Conservation (phyloP, 148 eudicot species). For the Spergularia marina region DNA sequence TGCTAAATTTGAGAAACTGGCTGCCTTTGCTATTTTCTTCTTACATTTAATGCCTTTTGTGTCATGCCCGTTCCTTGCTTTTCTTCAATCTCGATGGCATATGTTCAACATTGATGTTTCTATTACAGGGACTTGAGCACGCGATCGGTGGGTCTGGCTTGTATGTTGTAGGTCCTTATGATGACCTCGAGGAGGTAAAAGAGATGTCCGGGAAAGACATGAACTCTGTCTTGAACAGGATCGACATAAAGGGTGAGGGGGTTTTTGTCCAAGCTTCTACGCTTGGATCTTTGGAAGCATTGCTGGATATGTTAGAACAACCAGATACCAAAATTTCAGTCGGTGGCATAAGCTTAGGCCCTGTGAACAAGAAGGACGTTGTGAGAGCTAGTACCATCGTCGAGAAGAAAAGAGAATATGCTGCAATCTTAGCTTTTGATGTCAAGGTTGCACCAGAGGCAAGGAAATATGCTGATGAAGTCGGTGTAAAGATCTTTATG, state of each 20-base stretch:
- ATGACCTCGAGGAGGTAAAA: conserved; percentile 70
- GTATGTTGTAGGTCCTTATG: conserved; percentile 82
- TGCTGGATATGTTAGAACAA: conserved; percentile 74
- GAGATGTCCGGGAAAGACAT: conserved; percentile 74
- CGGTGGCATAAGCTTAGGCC: conserved; percentile 93
- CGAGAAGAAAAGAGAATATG: conserved; percentile 95
- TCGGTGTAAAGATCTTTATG: conserved; percentile 71
- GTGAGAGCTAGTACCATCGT: conserved; percentile 96
- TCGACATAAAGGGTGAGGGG: conserved; percentile 90
- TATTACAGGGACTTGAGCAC: conserved; percentile 84
- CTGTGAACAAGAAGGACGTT: conserved; percentile 93
- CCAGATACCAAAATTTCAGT: conserved; percentile 88
- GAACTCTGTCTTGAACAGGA: conserved; percentile 73
- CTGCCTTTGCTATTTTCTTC: neutral
- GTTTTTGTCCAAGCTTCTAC: conserved; percentile 98
- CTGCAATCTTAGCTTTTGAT: conserved; percentile 92
- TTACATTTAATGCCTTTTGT: neutral
- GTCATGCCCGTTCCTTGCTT: no score
- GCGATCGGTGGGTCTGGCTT: conserved; percentile 91
- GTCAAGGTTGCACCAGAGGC: conserved; percentile 95
- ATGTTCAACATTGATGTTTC: neutral
- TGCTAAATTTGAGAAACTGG: neutral
- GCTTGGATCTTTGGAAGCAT: conserved; percentile 89
- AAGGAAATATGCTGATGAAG: conserved; percentile 83
- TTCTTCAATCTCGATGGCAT: neutral